Evolutionary conservation across 1,284 basidiomycete genomes (phyloP).

Genomic region (Fistulinella cinereoalba): DNA sequence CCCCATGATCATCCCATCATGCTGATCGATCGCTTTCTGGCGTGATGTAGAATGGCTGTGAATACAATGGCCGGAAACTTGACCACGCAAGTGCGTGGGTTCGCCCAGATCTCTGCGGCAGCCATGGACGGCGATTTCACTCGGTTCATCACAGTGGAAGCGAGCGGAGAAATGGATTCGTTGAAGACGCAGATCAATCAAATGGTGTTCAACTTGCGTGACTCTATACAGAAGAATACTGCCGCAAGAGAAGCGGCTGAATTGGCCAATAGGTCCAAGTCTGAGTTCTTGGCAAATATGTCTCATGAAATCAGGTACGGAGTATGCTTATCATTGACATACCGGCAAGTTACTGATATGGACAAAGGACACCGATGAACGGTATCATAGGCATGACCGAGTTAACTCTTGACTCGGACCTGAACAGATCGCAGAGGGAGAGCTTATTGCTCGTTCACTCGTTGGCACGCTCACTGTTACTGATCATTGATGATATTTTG

Average conservation of each 20-base stretch:
- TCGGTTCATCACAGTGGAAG: conserved; percentile 98
- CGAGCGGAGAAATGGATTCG: conserved; percentile 98
- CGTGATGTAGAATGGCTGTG: conserved; percentile 67
- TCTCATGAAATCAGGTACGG: conserved; percentile 89
- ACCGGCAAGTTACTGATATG: conserved; percentile 12
- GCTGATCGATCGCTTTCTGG: conserved; percentile 4
- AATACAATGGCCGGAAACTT: conserved; percentile 97
- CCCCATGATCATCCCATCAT: neutral
- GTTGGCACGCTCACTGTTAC: conserved; percentile 86
- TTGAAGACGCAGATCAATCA: conserved; percentile 99
- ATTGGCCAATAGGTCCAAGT: conserved; percentile 93
- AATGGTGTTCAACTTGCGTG: conserved; percentile 98
- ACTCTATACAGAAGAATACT: conserved; percentile 98
- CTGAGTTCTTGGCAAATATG: conserved; percentile 98
- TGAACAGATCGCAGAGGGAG: conserved; percentile 88
- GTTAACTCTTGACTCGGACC: conserved; percentile 90
- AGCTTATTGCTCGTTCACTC: conserved; percentile 95
- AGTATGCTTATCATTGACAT: conserved; percentile 4
- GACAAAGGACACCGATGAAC: conserved; percentile 90
- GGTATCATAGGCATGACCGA: conserved; percentile 99
- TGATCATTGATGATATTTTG: conserved; percentile 98
- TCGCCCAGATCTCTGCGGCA: conserved; percentile 97
- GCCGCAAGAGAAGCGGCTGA: conserved; percentile 97
- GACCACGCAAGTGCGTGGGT: conserved; percentile 98
- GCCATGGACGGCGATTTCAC: conserved; percentile 99